Base-by-base conservation (phyloP, 345 rosid genomes). In the Corymbia maculata region DNA sequence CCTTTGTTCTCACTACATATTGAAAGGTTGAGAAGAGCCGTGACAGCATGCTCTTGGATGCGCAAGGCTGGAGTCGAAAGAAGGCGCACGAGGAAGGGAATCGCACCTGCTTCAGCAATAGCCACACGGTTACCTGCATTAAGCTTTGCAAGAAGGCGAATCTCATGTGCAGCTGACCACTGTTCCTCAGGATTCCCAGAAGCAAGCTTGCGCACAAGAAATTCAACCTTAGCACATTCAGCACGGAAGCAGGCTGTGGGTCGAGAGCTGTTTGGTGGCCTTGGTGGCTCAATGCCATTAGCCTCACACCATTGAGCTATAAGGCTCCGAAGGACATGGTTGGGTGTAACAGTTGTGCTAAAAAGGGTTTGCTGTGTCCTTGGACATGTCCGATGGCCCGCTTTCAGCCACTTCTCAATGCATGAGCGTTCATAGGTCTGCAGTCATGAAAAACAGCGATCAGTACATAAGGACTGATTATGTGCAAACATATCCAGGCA, bases 21-120 rank as follows among this genome's bases (percentile, higher is more conserved):
- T 50, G 99, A 98, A 45, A 96, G 98, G 94, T 98, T 98, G 85
- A 98, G 93, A 49, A 98, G 98, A 6, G 99, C 98, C 4, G 99
- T 98, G 24, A 98, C 99, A 6, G 98, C 97, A 89, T 98, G 99
- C 89, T 98, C 99, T 92, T 98, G 99, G 68, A 93, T 94, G 84
- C 96, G 94, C 28, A 95, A 95, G 88, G 96, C 99, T 6, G 94
- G 94, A 50, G 98, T 95, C 50, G 95, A 96, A 85, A 98, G 96
- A 87, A 96, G 98, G 86, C 92, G 89, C 12, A 93, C 96, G 12
- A 98, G 99, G 87, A 94, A 96, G 90, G 99, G 99, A 90, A 98
- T 94, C 85, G 99, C 99, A 87, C 99, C 99, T 51, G 99, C 99
- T 93, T 98, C 98, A 42, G 99, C 99, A 87, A 98, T 96, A 70